Evolutionary conservation across 2,329 filamentous ascomycete species (phyloP).

Genomic region (Sclerotinia subarctica): DNA sequence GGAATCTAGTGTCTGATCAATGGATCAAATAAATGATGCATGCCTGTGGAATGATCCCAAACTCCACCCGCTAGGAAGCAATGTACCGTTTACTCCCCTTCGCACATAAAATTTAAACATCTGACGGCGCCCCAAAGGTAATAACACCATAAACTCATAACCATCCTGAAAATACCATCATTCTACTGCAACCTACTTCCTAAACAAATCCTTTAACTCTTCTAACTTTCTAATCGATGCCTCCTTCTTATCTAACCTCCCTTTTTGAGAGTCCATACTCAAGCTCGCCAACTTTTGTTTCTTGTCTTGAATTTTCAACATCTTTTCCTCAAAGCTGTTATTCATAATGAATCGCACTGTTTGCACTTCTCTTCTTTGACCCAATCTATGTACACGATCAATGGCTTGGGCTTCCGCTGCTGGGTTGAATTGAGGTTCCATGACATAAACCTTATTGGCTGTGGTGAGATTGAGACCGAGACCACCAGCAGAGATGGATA

Average conservation of each 20-base stretch:
- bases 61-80: slow-evolving; percentile 1
- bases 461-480: slow-evolving; percentile 87
- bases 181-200: slow-evolving; percentile 25
- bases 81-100: background rate
- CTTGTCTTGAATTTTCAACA: slow-evolving; percentile 83
- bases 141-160: slow-evolving; percentile 1
- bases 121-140: background rate
- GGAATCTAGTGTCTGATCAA: slow-evolving; percentile 7
- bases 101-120: background rate
- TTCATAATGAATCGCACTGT: slow-evolving; percentile 89
- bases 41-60: background rate
- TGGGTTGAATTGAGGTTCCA: slow-evolving; percentile 98
- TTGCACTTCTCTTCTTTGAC: slow-evolving; percentile 84
- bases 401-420: slow-evolving; percentile 92
- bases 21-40: background rate
- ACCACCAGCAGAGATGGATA: slow-evolving; percentile 89
- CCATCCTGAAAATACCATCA: background rate
- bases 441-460: slow-evolving; percentile 85
- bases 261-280: slow-evolving; percentile 63
- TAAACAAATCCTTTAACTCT: slow-evolving; percentile 58
- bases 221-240: slow-evolving; percentile 46
- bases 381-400: slow-evolving; percentile 86
- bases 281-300: slow-evolving; percentile 89
- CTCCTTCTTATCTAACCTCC: slow-evolving; percentile 38
- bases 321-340: slow-evolving; percentile 89